These are phyloP conservation scores for Suhomyces wounanorum DNA, from an alignment of 1,139 yeast genomes.

Conservation along the genomic window DNA sequence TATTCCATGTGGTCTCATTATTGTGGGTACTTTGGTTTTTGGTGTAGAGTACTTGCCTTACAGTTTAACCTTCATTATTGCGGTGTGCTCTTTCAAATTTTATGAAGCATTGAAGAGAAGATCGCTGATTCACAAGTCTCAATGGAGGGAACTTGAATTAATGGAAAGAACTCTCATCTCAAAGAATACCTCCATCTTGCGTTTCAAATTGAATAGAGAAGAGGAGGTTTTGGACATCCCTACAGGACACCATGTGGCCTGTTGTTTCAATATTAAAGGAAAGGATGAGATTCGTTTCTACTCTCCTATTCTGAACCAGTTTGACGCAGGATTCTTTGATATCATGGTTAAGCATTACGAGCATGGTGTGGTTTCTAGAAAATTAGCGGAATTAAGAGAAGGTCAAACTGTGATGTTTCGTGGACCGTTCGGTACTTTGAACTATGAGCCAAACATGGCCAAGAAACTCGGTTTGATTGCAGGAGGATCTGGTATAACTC, in stretches of 20 bases:
- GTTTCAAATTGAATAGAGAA: conserved; percentile 63
- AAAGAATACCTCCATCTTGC: conserved; percentile 68
- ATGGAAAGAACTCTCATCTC: conserved; percentile 71
- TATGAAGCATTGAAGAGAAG: conserved; percentile 51
- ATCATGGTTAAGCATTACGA: conserved; percentile 72
- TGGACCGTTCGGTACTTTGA: conserved; percentile 77
- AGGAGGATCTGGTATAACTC: conserved; percentile 85
- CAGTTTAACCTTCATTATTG: conserved; percentile 46
- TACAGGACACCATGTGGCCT: conserved; percentile 75
- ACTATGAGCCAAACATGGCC: conserved; percentile 60
- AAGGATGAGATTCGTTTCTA: conserved; percentile 67
- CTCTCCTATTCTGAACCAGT: conserved; percentile 71
- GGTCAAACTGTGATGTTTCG: conserved; percentile 70
- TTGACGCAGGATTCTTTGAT: conserved; percentile 73
- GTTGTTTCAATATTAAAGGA: conserved; percentile 56
- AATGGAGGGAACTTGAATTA: conserved; percentile 67
- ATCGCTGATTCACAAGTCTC: conserved; percentile 48
- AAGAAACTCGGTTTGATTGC: conserved; percentile 68
- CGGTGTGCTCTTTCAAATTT: conserved; percentile 49
- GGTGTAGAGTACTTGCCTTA: conserved; percentile 54
- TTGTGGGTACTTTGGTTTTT: conserved; percentile 63
- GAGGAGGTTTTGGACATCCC: conserved; percentile 66
- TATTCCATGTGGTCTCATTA: conserved; percentile 62
- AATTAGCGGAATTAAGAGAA: conserved; percentile 60
- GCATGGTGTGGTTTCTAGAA: conserved; percentile 65